Evolutionary conservation across 371 early-diverging fungal genomes (phyloP), one percentile per base, ranked within the genome.

Genomic region (Mucor sp.): DNA sequence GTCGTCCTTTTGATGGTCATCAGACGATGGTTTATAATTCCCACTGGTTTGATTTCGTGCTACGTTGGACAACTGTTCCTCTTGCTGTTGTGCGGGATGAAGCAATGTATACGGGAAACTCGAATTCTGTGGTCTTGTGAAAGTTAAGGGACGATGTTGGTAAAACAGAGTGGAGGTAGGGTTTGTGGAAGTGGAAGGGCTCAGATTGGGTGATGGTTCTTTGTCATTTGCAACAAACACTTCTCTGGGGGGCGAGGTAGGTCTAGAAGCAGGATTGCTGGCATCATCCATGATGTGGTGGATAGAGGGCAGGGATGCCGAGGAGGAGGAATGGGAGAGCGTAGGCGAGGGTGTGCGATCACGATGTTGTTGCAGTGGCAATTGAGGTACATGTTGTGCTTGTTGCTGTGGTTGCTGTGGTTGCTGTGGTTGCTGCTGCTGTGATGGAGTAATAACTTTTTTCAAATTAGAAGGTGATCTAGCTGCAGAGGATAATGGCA

Each of bases 71-170:
- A 48, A 56, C 33, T 61, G 39, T 25, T 69, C 60, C 32, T 43
- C 50, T 58, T 66, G 55, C 28, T 57, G 62, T 23, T 68, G 62
- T 32, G 66, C 67, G 27, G 75, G 79, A 65, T 78, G 79, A 53
- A 75, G 65, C 30, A 78, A 60, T 58, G 79, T 72, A 58, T 64
- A 75, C 28, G 73, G 74, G 30, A 74, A 66, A 43, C 61, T 50
- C 17, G 66, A 33, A n/a, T 39, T 63, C 27, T 67, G 32, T 19
- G 67, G 64, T 62, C 60, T 60, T 35, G 71, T 58, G 33, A 61
- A 70, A 28, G 69, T 74, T 28, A 78, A 62, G 30, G 78, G 77
- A 19, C 67, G 68, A 53, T 79, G 75, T 48, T 72, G 76, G 60
- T 79, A 74, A 70, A 75, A 75, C 6, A 66, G 33, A 14, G 55